Conservation (phyloP, 306 rosid genomes). For the Abrus precatorius region DNA sequence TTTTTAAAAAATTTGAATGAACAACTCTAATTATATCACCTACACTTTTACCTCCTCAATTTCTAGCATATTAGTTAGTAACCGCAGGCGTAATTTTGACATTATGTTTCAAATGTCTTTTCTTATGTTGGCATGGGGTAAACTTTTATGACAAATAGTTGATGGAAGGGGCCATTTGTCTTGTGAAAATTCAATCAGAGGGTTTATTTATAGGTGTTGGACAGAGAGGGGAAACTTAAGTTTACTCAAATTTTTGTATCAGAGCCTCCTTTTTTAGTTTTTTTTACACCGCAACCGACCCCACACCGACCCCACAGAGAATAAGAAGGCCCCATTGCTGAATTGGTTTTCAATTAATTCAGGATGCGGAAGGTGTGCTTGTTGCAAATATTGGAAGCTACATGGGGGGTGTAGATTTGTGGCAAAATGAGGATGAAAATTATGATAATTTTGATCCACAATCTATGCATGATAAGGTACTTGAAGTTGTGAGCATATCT, state of each 20-base stretch:
- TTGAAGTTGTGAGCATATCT: constrained; percentile 98
- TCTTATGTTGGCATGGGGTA: constrained; percentile 12
- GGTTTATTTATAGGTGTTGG: constrained; percentile 13
- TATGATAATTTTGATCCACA: constrained; percentile 96
- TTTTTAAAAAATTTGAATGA: constrained; percentile 14
- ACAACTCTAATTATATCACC: constrained; percentile 22
- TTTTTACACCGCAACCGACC: background rate
- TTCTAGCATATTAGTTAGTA: constrained; percentile 1
- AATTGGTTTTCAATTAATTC: constrained; percentile 46
- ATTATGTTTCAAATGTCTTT: constrained; percentile 10
- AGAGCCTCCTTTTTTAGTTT: constrained; percentile 18
- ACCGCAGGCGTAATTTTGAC: constrained; percentile 13
- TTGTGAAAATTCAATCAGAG: constrained; percentile 14
- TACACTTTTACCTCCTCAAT: background rate
- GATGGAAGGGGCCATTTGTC: constrained; percentile 8
- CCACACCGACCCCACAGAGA: background rate
- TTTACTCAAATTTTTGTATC: constrained; percentile 15
- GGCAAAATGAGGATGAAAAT: constrained; percentile 97
- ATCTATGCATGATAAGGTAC: constrained; percentile 97
- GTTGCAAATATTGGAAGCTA: constrained; percentile 99
- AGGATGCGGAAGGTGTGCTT: constrained; percentile 99
- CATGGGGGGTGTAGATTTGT: constrained; percentile 99
- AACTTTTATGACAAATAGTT: constrained; percentile 2
- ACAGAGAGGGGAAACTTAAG: background rate
- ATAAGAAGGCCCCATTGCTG: constrained; percentile 12